Percentiles rank a stretch among this genome's conserved stretches.
phyloP scores from a whole-genome alignment of 768 basidiomycete genomes.

The Russula dissimulans region DNA sequence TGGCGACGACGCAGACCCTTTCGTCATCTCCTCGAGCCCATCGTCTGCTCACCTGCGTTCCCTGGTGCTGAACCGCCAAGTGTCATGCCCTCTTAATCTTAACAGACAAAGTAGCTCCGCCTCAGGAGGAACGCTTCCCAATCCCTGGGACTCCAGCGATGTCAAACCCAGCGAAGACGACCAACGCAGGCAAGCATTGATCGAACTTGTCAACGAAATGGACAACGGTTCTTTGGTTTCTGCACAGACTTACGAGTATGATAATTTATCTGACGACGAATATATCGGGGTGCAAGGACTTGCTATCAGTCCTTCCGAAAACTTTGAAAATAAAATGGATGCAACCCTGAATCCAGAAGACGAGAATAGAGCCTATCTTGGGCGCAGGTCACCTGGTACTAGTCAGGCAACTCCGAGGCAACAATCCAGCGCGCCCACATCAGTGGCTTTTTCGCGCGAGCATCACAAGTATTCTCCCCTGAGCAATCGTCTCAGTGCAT shows the following conservation, averaged over 20 bases:
- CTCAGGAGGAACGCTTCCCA: slow-evolving; percentile 2
- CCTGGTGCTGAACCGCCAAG: slow-evolving; percentile 8
- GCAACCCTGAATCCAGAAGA: background rate
- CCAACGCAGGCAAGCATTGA: slow-evolving; percentile 13
- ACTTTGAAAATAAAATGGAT: background rate
- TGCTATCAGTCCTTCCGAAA: slow-evolving; percentile 18
- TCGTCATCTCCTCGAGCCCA: slow-evolving; percentile 1
- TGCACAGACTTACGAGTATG: background rate
- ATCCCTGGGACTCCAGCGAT: slow-evolving; percentile 5
- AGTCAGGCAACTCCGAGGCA: slow-evolving; percentile 2
- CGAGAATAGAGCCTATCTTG: background rate
- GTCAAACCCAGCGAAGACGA: background rate
- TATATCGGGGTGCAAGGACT: slow-evolving; percentile 26
- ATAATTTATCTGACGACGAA: slow-evolving; percentile 9
- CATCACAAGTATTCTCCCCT: background rate
- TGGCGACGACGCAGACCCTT: background rate
- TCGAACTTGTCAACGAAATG: slow-evolving; percentile 15
- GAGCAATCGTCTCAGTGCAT: background rate
- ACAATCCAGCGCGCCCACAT: background rate
- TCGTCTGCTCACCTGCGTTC: slow-evolving; percentile 6
- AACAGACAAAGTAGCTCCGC: background rate
- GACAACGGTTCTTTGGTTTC: slow-evolving; percentile 1
- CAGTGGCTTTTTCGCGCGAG: background rate
- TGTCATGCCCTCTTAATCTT: background rate
- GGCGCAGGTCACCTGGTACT: background rate